Conservation (phyloP, 345 rosid species). For the Eucalyptus pauciflora region DNA sequence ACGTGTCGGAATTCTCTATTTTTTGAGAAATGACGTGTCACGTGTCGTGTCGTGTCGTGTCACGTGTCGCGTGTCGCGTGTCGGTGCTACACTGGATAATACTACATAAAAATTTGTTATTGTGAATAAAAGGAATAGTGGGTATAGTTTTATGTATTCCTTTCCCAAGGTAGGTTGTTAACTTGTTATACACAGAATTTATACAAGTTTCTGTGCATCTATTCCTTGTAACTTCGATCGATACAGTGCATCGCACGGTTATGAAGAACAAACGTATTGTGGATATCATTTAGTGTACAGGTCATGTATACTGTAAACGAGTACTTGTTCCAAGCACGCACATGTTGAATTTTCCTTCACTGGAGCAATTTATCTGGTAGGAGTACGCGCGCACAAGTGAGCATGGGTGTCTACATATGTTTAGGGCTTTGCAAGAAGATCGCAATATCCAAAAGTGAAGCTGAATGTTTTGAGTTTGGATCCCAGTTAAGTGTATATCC, state of each 20-base stretch:
- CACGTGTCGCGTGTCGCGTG: too few species aligned
- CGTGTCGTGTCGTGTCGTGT: too few species aligned
- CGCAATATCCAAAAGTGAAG: neutral
- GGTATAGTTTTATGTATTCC: neutral
- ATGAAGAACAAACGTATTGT: neutral
- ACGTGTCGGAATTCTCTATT: too few species aligned
- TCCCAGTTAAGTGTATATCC: neutral
- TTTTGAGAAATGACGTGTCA: too few species aligned
- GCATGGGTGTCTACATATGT: neutral
- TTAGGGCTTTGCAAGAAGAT: neutral
- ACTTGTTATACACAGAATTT: neutral
- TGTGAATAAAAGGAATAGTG: too few species aligned
- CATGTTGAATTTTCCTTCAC: neutral
- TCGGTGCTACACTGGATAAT: too few species aligned
- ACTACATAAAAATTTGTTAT: neutral
- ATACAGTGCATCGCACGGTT: neutral
- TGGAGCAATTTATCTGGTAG: neutral
- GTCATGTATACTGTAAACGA: neutral
- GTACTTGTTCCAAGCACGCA: neutral
- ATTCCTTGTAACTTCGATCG: neutral
- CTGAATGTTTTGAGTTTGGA: neutral
- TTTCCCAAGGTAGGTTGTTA: neutral
- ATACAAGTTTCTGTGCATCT: neutral
- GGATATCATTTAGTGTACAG: neutral
- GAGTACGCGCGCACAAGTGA: neutral